Conservation (phyloP, 2,329 filamentous ascomycete species). For the Eurotiales sp. region DNA sequence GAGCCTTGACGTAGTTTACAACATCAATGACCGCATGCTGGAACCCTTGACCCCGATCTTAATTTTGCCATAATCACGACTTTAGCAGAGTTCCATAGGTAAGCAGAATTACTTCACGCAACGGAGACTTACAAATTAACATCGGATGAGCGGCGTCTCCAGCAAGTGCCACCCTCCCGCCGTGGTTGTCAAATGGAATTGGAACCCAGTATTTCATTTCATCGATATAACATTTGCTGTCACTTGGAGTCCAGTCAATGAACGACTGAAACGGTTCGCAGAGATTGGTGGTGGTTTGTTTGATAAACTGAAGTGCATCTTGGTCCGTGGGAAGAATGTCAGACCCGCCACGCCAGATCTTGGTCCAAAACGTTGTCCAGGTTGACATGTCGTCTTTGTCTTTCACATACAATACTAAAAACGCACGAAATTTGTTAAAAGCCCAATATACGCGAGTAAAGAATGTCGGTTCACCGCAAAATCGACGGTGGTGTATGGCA, state of each 20-base stretch:
- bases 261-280: constrained; percentile 12
- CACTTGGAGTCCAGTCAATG: constrained; percentile 4
- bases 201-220: constrained; percentile 14
- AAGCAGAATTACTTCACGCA: too few species aligned
- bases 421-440: neutral
- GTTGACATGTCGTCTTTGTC: constrained; percentile 10
- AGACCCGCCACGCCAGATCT: constrained; percentile 9
- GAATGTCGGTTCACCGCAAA: neutral
- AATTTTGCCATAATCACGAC: neutral
- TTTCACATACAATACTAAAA: constrained; percentile 6
- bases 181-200: constrained; percentile 6
- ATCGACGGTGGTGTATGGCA: neutral
- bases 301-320: constrained; percentile 3
- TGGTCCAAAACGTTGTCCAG: constrained; percentile 13
- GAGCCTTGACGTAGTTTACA: constrained; percentile 9
- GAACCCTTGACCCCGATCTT: constrained; percentile 10
- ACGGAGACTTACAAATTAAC: constrained; percentile 9
- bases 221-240: constrained; percentile 9
- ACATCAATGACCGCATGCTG: constrained; percentile 12
- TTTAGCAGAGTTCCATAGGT: neutral
- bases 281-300: constrained; percentile 4
- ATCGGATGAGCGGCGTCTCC: constrained; percentile 13
- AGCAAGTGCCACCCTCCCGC: constrained; percentile 5
- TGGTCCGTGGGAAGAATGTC: neutral
- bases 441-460: too few species aligned